Base-by-base conservation (phyloP, 2,329 filamentous ascomycete genomes). In the Neurospora crassa region DNA sequence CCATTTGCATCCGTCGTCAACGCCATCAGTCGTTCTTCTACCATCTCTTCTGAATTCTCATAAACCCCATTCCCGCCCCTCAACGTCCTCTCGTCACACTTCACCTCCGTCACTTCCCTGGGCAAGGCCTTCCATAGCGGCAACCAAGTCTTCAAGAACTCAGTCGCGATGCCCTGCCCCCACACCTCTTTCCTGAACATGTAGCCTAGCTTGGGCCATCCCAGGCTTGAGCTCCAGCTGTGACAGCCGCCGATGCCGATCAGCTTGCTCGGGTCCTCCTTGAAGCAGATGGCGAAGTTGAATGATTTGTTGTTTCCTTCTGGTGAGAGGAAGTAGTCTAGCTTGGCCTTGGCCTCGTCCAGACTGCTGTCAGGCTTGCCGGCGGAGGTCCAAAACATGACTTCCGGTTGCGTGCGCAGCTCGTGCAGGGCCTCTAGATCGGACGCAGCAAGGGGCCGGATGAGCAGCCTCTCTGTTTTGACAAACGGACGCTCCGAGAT, bases 191-290 rank as follows among this genome's bases (percentile, higher is more conserved):
- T 82, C 68, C 82, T 79, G 69, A 90, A 78, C 80, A 88, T 83
- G 77, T 90, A 90, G 29, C 88, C 88, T 37, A 89, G 70, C 75
- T 85, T 86, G 1, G 88, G 87, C 87, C 86, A 89, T 68, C 85
- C 86, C 20, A 83, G 76, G 2, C 69, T 79, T 74, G 72, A 80
- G 79, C 40, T 73, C 68, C 45, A 76, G 68, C 73, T 74, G 73
- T 84, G 81, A 71, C 80, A 81, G 40, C 87, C 84, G 42, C 86
- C 84, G 18, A 83, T 76, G 47, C 88, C 84, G 70, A 89, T 80
- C 40, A 89, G 77, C 73, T 86, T 83, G n/a, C 82, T 83, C 18
- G 82, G 84, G 24, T 63, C 29, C 34, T 79, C 81, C 18, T 78
- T 77, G 68, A 83, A 78, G 72, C 80, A 83, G 71, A 91, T 84